Base-by-base conservation (phyloP, 345 rosid genomes). In the Erucastrum elatum region DNA sequence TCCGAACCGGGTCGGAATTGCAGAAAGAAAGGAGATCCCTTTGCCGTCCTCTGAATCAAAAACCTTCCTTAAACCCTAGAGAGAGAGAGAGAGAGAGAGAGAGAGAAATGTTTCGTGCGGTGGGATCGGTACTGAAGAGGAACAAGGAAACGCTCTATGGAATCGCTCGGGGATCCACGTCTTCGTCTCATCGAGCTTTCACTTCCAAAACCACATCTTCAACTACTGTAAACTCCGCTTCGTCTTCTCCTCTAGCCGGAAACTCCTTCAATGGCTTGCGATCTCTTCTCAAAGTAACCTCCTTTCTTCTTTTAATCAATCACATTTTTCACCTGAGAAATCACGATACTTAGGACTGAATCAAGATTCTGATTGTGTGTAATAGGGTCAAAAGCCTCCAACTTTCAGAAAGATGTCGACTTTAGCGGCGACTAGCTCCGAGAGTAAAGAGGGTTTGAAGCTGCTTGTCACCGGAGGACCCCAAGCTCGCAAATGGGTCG, bases 401-500 rank as follows among this genome's bases (percentile, higher is more conserved):
- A 81, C 65, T 71, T 80, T 44, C 71, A 84, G 89, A 85, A 91
- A 83, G 5, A 71, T 91, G 88, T 85, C 94, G 21, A 84, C 84
- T 44, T 66, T 80, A 34, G 87, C 91, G 25, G 81, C 93, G 60
- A 76, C 74, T 64, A 83, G 82, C 2, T 35, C 73, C 63, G 88
- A 77, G 78, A 82, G 76, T 77, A 88, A 88, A 80, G 91, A 88
- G 81, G 97, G 98, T 33, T 41, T 90, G 79, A 94, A 85, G 86
- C 74, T 89, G 21, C 85, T 91, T 2, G 98, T 94, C 70, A 74
- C 66, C 31, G 98, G 91, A 76, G 99, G 98, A 11, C 84, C 94
- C 2, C 87, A 74, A 71, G 97, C 97, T 74, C 98, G 85, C 77
- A 95, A 95, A 84, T 68, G 84, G 87, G 97, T 95, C 15, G 99